phyloP scores from a whole-genome alignment of 208 protist species.

The Tritrichomonas musculus region DNA sequence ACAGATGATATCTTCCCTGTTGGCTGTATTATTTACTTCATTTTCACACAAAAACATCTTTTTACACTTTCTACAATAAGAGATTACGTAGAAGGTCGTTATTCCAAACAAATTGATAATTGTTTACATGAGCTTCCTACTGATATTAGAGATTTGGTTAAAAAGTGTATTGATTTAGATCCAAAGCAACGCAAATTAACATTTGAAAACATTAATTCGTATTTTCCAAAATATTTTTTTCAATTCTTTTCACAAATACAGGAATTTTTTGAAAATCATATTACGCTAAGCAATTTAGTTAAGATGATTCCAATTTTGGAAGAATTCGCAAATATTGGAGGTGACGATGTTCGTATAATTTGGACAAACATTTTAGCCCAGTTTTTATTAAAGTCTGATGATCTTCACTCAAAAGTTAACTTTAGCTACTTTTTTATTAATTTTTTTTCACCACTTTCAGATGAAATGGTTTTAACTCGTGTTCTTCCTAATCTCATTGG shows the following conservation, averaged over 20 bases:
- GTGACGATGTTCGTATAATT: not conserved
- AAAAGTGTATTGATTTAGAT: not conserved
- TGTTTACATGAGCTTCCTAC: not conserved
- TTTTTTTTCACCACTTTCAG: not conserved
- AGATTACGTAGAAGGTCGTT: not conserved
- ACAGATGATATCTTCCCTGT: not conserved
- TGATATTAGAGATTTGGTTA: not conserved
- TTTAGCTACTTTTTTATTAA: not conserved
- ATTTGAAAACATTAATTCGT: not conserved
- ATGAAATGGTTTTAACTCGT: not conserved
- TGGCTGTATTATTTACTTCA: not conserved
- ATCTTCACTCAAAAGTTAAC: not conserved
- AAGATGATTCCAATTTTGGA: not conserved
- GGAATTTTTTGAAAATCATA: not conserved
- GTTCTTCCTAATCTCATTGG: not conserved
- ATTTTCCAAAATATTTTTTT: not conserved
- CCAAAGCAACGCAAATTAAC: not conserved
- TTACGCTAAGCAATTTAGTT: not conserved
- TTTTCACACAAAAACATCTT: not conserved
- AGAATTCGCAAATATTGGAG: not conserved
- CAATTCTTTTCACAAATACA: not conserved
- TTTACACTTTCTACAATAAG: not conserved
- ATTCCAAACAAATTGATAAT: not conserved
- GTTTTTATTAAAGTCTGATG: not conserved
- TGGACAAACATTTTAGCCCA: not conserved